Evolutionary conservation across 352 stramenopile genomes (phyloP).

Genomic region (Globisporangium orthogonon): DNA sequence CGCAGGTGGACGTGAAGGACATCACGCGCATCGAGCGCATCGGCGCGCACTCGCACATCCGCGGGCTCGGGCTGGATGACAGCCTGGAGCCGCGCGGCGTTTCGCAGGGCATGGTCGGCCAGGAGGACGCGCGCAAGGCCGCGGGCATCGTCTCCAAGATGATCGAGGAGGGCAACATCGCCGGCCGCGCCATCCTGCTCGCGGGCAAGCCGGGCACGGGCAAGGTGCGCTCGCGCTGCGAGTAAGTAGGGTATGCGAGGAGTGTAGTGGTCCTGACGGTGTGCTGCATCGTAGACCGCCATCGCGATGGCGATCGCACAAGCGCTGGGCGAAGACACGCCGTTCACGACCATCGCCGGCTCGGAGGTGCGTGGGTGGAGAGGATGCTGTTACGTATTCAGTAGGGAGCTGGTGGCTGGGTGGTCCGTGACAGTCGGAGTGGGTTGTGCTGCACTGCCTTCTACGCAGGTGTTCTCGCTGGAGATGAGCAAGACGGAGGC

Average conservation of each 20-base stretch:
- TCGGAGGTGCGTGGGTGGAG: constrained; percentile 59
- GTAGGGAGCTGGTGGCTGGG: neutral
- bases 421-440: neutral
- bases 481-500: constrained; percentile 99
- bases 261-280: constrained; percentile 13
- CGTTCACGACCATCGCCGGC: constrained; percentile 98
- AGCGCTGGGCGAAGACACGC: constrained; percentile 96
- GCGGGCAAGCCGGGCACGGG: constrained; percentile 95
- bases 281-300: constrained; percentile 74
- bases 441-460: neutral
- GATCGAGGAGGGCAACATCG: constrained; percentile 98
- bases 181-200: constrained; percentile 94
- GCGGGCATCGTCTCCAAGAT: constrained; percentile 97
- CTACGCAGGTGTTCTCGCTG: constrained; percentile 92
- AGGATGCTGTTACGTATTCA: neutral
- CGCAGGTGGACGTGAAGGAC: constrained; percentile 91
- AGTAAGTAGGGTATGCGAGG: constrained; percentile 95
- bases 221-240: constrained; percentile 61
- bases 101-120: constrained; percentile 96
- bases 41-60: constrained; percentile 98
- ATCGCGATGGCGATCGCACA: constrained; percentile 98
- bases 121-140: constrained; percentile 90
- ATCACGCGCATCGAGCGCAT: constrained; percentile 98
- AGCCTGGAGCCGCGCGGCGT: constrained; percentile 91
- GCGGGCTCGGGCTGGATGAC: constrained; percentile 97